Conservation (phyloP, 306 rosid species). For the Cucurbita argyrosperma region DNA sequence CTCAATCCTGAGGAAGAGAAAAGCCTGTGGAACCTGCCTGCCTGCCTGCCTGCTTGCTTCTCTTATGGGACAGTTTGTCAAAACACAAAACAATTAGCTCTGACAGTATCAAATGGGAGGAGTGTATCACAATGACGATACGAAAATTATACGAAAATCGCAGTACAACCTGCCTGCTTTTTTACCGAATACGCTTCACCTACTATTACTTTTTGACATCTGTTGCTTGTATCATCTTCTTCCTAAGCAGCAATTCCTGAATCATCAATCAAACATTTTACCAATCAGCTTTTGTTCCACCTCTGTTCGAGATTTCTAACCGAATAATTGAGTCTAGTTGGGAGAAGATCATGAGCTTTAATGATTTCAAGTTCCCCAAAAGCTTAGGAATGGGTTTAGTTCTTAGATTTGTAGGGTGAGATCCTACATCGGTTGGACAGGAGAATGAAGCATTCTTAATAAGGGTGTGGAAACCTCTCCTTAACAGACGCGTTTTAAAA, state of each 20-base stretch:
- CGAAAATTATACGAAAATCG: slow-evolving; percentile 16
- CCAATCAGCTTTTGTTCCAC: not conserved
- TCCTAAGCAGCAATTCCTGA: slow-evolving; percentile 76
- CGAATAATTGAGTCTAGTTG: too few species aligned
- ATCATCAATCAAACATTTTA: slow-evolving; percentile 26
- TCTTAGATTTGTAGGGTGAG: too few species aligned
- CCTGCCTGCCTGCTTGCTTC: slow-evolving; percentile 11
- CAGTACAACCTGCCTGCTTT: slow-evolving; percentile 14
- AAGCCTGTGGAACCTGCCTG: slow-evolving; percentile 14
- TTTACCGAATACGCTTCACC: slow-evolving; percentile 25
- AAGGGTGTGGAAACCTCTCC: too few species aligned
- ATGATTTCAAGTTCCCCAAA: too few species aligned
- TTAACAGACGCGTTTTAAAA: too few species aligned
- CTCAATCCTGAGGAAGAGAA: slow-evolving; percentile 27
- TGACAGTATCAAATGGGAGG: slow-evolving; percentile 18
- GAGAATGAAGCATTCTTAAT: too few species aligned
- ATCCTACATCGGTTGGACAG: too few species aligned
- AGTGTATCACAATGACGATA: slow-evolving; percentile 13
- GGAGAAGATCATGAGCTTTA: too few species aligned
- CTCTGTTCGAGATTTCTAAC: too few species aligned
- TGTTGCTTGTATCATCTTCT: slow-evolving; percentile 16
- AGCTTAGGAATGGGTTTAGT: too few species aligned
- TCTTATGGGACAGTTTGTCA: slow-evolving; percentile 21
- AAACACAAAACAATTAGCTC: slow-evolving; percentile 40
- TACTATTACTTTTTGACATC: slow-evolving; percentile 14